phyloP scores from a whole-genome alignment of 2,329 filamentous ascomycete genomes.

The Monosporascus sp. region DNA sequence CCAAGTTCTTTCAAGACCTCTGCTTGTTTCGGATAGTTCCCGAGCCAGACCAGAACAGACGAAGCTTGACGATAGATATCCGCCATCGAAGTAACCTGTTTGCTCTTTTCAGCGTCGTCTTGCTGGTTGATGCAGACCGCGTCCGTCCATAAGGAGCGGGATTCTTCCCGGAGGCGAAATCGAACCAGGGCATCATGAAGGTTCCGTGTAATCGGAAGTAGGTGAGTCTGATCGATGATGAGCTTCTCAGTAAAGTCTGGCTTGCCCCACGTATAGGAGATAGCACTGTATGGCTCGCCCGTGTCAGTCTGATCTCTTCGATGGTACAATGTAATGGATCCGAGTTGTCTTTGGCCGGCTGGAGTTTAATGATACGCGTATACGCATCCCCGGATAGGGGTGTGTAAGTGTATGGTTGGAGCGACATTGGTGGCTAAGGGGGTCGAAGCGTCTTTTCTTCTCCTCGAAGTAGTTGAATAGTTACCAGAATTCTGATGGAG shows the following conservation, averaged over 20 bases:
- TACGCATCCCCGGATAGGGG: neutral
- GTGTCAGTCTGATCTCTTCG: neutral
- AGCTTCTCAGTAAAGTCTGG: constrained; percentile 1
- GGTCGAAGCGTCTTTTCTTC: no score
- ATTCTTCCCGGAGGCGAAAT: neutral
- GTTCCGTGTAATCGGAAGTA: neutral
- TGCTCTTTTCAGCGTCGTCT: neutral
- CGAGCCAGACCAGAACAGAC: neutral
- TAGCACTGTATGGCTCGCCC: neutral
- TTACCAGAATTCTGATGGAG: no score
- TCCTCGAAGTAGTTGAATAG: no score
- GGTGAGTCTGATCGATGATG: neutral
- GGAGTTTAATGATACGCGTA: neutral
- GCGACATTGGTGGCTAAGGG: neutral
- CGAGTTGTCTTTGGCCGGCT: neutral
- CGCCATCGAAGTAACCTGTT: neutral
- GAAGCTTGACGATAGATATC: neutral
- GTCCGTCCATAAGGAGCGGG: neutral
- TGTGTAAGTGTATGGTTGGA: neutral
- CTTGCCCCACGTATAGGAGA: constrained; percentile 2
- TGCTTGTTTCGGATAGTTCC: neutral
- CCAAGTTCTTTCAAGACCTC: neutral
- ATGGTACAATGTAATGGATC: neutral
- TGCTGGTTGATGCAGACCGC: neutral
- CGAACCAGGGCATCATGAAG: constrained; percentile 1